Base-by-base conservation (phyloP, 2,329 filamentous ascomycete species). In the Epichloe uncinata region DNA sequence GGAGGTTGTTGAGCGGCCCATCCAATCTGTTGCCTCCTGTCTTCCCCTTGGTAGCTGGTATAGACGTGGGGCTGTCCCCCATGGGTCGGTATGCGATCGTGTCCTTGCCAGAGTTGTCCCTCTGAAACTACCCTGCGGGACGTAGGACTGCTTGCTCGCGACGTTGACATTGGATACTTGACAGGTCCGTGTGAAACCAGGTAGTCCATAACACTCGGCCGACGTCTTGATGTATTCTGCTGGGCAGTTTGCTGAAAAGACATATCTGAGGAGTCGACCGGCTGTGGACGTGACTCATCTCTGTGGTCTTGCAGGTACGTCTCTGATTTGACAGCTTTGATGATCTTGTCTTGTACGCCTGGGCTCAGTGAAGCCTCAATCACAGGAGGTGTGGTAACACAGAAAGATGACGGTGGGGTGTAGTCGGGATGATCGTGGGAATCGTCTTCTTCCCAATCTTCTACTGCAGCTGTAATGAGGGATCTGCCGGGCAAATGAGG, bases 191-290 rank as follows among this genome's bases (percentile, higher is more conserved):
- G 51, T 12, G 53, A 49, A n/a, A 57, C 50, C 11, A 57, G 38
- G 22, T 52, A 57, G 30, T 57, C 54, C 47, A 58, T 45, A 4
- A 54, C 55, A 43, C 54, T 56, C 2, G 53, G 54, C 20, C 52
- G 55, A 18, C 52, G 52, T 3, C 47, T 54, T 4, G 53, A 45
- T 12, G 44, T 36, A 15, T 44, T 43, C 13, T 50, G 45, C 40
- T 50, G 48, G 33, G 35, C 42, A 34, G 18, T 43, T 20, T 47
- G 36, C 16, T 34, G 49, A 45, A 42, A 45, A 47, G 47, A 37
- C 38, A 54, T 16, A 45, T 52, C 42, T n/a, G 52, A 41, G 37
- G 49, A 40, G 44, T 55, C 41, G 35, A 37, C 20, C 33, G 51
- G 42, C 42, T 45, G 20, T 43, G 35, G 22, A 45, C 40, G 18